phyloP scores from a whole-genome alignment of 192 early-diverging fungal genomes.

The Nowakowskiella sp. region DNA sequence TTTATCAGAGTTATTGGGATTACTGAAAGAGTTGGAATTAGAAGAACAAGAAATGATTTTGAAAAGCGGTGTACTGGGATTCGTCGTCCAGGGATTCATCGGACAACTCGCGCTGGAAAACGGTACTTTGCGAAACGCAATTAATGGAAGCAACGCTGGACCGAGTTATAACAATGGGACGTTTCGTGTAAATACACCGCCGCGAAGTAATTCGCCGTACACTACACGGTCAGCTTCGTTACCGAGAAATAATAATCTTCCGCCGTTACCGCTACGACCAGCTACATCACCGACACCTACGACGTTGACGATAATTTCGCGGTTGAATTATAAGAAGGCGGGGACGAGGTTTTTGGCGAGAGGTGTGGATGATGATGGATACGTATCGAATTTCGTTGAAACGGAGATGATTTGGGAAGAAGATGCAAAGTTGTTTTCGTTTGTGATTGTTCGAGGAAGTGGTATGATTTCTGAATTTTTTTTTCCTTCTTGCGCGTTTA shows the following conservation, averaged over 20 bases:
- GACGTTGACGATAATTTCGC: constrained; percentile 61
- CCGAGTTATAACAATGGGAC: no score
- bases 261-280: constrained; percentile 3
- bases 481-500: no score
- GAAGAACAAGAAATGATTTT: constrained; percentile 62
- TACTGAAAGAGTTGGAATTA: constrained; percentile 59
- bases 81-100: constrained; percentile 67
- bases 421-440: no score
- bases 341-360: constrained; percentile 92
- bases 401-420: constrained; percentile 2
- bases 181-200: no score
- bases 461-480: no score
- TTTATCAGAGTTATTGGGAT: constrained; percentile 72
- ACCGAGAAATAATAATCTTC: no score
- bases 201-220: no score
- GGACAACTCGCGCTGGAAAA: constrained; percentile 21
- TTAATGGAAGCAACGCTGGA: background rate
- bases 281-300: constrained; percentile 35
- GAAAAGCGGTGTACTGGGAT: constrained; percentile 61
- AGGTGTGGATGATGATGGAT: constrained; percentile 93
- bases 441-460: no score
- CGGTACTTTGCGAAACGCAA: constrained; percentile 1
- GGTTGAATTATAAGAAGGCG: constrained; percentile 69
- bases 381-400: constrained; percentile 98
- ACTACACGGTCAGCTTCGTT: background rate